phyloP scores from a whole-genome alignment of 106 monocot genomes.

The Hemerocallis citrina region DNA sequence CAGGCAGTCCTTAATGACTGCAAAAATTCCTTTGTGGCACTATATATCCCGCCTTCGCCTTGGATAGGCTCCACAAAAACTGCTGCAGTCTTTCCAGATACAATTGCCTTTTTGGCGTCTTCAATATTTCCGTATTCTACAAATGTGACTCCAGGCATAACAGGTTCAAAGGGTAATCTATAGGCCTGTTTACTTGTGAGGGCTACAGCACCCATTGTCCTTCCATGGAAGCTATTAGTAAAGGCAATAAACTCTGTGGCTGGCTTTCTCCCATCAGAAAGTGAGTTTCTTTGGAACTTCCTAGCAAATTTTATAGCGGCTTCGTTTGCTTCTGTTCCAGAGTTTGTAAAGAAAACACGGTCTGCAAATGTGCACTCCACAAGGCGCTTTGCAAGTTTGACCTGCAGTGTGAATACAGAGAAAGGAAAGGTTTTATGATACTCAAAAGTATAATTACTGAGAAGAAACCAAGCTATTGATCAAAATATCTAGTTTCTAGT shows the following conservation, averaged over 20 bases:
- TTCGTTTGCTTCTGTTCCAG: constrained; percentile 98
- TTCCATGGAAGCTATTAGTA: constrained; percentile 81
- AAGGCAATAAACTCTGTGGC: constrained; percentile 80
- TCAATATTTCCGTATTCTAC: constrained; percentile 80
- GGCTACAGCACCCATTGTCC: constrained; percentile 87
- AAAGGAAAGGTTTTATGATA: background rate
- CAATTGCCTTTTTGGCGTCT: constrained; percentile 31
- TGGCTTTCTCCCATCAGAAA: constrained; percentile 17
- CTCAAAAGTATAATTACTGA: background rate
- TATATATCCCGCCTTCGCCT: constrained; percentile 93
- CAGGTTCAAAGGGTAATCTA: constrained; percentile 75
- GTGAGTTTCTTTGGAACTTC: constrained; percentile 56
- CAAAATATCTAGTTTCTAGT: background rate
- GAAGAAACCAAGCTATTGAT: background rate
- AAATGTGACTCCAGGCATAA: constrained; percentile 89
- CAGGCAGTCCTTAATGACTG: constrained; percentile 50
- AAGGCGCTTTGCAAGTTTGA: constrained; percentile 63
- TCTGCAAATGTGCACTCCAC: constrained; percentile 88
- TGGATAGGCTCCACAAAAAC: constrained; percentile 98
- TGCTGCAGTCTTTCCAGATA: constrained; percentile 66
- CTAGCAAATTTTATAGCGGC: constrained; percentile 94
- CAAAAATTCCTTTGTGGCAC: constrained; percentile 76
- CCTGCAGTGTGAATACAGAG: constrained; percentile 23
- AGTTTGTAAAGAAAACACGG: constrained; percentile 84
- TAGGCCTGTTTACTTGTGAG: constrained; percentile 89